These are phyloP conservation scores for Neoarthrinium moseri DNA, from an alignment of 2,329 filamentous ascomycete species.

Conservation along the genomic window DNA sequence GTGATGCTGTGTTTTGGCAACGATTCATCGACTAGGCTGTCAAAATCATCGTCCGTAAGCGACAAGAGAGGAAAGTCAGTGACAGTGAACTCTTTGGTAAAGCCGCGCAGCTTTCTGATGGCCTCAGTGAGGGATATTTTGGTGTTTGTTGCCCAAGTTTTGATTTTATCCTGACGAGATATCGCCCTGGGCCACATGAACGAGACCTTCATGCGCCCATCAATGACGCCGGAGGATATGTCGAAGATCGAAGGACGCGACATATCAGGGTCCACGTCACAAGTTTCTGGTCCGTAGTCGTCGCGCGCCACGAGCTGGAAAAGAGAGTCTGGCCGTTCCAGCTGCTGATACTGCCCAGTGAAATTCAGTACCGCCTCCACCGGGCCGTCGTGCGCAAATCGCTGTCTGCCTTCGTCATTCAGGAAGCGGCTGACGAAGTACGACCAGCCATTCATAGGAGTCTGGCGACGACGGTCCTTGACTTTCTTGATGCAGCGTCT, in stretches of 20 bases:
- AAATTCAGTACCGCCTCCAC: constrained; percentile 42
- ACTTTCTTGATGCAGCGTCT: not conserved
- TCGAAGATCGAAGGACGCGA: constrained; percentile 21
- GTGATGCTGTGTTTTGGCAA: constrained; percentile 10
- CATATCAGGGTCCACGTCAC: constrained; percentile 15
- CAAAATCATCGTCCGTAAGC: constrained; percentile 25
- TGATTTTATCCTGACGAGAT: constrained; percentile 17
- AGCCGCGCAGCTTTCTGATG: not conserved
- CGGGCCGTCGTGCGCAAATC: not conserved
- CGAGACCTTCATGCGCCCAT: constrained; percentile 21
- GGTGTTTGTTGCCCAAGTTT: constrained; percentile 14
- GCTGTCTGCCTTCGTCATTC: not conserved
- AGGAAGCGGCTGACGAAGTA: constrained; percentile 5
- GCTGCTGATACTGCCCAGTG: constrained; percentile 41
- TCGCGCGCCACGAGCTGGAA: constrained; percentile 53
- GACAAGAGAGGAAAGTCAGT: constrained; percentile 32
- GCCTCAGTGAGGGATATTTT: constrained; percentile 11
- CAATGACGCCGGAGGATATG: constrained; percentile 19
- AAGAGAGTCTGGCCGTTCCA: constrained; percentile 40
- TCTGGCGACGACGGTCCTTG: constrained; percentile 4
- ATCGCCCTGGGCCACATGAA: constrained; percentile 22
- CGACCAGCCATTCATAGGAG: constrained; percentile 3
- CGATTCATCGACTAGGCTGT: constrained; percentile 16
- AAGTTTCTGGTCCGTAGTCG: constrained; percentile 30
- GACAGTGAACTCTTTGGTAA: constrained; percentile 21